These are phyloP conservation scores for Phytophthora sp. DNA, from an alignment of 352 stramenopile species.

Conservation along the genomic window DNA sequence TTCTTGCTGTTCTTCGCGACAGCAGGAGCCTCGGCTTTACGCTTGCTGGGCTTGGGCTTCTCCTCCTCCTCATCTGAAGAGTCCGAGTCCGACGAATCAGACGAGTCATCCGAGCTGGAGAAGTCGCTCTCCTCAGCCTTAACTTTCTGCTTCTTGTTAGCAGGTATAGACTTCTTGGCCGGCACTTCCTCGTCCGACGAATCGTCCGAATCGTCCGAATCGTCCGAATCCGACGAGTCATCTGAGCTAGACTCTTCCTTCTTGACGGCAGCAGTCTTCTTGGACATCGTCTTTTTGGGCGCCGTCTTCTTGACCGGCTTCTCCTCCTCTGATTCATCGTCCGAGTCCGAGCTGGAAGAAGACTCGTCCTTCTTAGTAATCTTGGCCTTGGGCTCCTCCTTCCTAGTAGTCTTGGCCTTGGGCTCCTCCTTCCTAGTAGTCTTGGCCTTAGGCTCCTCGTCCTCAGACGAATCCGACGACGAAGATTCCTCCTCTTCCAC, in stretches of 20 bases:
- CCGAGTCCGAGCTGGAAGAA: constrained; percentile 48
- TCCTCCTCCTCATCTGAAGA: constrained; percentile 52
- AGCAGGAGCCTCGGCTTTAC: constrained; percentile 52
- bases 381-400: too few species aligned
- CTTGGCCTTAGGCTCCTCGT: constrained; percentile 40
- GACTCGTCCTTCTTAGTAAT: constrained; percentile 26
- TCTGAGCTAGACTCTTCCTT: constrained; percentile 29
- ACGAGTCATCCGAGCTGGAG: constrained; percentile 33
- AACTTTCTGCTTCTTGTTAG: constrained; percentile 7
- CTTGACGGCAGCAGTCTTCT: constrained; percentile 29
- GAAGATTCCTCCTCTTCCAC: too few species aligned
- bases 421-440: too few species aligned
- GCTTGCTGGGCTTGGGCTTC: constrained; percentile 52
- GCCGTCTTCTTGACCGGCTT: constrained; percentile 26
- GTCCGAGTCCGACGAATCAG: constrained; percentile 36
- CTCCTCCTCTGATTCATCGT: constrained; percentile 55
- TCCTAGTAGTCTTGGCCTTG: too few species aligned
- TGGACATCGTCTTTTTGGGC: too few species aligned
- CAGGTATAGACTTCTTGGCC: constrained; percentile 34
- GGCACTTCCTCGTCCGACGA: constrained; percentile 52
- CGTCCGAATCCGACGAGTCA: constrained; percentile 44
- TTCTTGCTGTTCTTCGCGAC: constrained; percentile 48
- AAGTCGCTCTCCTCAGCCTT: constrained; percentile 19
- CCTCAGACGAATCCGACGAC: neutral
- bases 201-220: constrained; percentile 56